Evolutionary conservation across 1,284 basidiomycete species (phyloP).

Genomic region (Malassezia pachydermatis): DNA sequence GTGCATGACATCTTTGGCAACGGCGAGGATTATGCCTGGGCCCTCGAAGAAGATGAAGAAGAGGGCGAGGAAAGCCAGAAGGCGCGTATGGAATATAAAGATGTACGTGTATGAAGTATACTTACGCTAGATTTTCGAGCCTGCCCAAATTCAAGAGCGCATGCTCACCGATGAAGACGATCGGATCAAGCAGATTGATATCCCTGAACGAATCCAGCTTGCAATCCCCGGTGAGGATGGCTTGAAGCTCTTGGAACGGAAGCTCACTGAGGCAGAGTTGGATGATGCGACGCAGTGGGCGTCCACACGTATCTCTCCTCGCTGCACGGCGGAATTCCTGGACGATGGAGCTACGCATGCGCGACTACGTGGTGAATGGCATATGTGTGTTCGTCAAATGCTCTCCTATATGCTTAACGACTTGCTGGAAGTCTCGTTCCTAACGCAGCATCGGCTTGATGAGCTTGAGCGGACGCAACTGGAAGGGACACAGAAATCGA

Average conservation of each 20-base stretch:
- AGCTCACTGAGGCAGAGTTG: conserved; percentile 60
- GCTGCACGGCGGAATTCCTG: conserved; percentile 55
- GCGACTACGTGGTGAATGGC: conserved; percentile 60
- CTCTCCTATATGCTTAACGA: conserved; percentile 77
- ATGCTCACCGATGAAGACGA: conserved; percentile 91
- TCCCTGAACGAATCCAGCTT: conserved; percentile 93
- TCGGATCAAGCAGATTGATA: conserved; percentile 71
- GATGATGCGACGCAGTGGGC: conserved; percentile 81
- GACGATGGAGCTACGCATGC: conserved; percentile 55
- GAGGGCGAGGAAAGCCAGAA: conserved; percentile 27
- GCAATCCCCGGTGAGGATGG: conserved; percentile 55
- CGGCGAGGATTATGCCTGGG: conserved; percentile 93
- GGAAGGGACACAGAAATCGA: conserved; percentile 20
- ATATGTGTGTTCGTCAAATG: conserved; percentile 68
- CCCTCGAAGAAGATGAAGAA: conserved; percentile 56
- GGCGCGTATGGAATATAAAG: conserved; percentile 64
- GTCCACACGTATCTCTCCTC: conserved; percentile 65
- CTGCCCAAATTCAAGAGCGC: conserved; percentile 83
- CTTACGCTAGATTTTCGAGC: conserved; percentile 99
- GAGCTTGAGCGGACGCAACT: conserved; percentile 63
- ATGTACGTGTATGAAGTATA: conserved; percentile 67
- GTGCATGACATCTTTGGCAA: conserved; percentile 94
- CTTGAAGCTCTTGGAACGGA: conserved; percentile 57
- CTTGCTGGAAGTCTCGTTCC: conserved; percentile 81
- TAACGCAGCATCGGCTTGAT: conserved; percentile 87